Evolutionary conservation across 2,329 filamentous ascomycete species (phyloP), one percentile per base, ranked within the genome.

Genomic region (Fusarium succisae): DNA sequence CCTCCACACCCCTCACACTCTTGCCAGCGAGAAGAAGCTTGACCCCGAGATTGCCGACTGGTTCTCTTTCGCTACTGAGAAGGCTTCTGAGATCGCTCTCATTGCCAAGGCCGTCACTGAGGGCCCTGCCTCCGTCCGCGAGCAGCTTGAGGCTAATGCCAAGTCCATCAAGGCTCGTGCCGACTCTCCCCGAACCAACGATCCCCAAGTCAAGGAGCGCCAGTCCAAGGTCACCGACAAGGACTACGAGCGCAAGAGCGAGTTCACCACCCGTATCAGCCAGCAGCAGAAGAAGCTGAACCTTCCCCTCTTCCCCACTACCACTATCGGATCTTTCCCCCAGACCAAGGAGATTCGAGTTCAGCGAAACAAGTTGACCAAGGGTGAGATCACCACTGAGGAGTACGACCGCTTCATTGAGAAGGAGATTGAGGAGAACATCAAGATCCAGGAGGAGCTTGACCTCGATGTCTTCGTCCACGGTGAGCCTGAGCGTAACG

Each of bases 321-420:
- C 96, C 84, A 99, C 96, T 84, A 99, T 99, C 78, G 96, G 96
- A 79, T 98, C 96, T 66, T 99, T 99, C 94, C 96, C 96, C 79
- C 96, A 99, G 90, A 99, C 96, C 85, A 95, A 96, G 90, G 94
- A 98, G 86, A 99, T 99, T 87, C 95, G 96, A 87, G 87, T 97
- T 80, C 92, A 95, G 87, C 94, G 96, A 82, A 97, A 96, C 91
- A 98, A 96, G 90, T 94, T 98, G 89, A 97, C 95, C 90, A 99
- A 99, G 92, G 93, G 93, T 82, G 95, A 98, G 86, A 98, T 99
- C 85, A 95, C 92, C 58, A 89, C 92, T 79, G 90, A 92, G 82
- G 88, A 98, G 88, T 99, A 99, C 86, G 96, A 99, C 88, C 93
- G 94, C 86, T 99, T 99, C 90, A 99, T 99, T 80, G 94, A 98